These are phyloP conservation scores for Wickerhamiella brachini DNA, from an alignment of 805 yeast genomes.

Conservation along the genomic window DNA sequence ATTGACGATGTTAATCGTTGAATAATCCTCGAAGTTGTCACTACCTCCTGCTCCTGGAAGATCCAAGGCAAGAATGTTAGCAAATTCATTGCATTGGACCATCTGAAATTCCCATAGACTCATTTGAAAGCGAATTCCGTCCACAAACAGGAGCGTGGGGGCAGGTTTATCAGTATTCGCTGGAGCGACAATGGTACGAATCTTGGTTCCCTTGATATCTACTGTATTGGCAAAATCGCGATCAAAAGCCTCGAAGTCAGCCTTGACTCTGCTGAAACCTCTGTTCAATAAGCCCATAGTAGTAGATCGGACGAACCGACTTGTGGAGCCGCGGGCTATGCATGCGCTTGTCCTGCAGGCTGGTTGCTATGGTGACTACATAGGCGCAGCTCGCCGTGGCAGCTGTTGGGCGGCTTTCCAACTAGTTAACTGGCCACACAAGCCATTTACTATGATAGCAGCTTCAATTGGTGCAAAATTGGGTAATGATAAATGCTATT, in stretches of 20 bases:
- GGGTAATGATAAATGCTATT: neutral
- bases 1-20: neutral
- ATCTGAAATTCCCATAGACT: neutral
- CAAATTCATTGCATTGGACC: neutral
- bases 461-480: too few species aligned
- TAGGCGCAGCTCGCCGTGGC: too few species aligned
- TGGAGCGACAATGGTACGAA: neutral
- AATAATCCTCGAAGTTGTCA: neutral
- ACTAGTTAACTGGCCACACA: too few species aligned
- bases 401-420: too few species aligned
- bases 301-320: too few species aligned
- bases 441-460: too few species aligned
- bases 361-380: too few species aligned
- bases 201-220: neutral
- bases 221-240: neutral
- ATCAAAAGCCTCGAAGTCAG: too few species aligned
- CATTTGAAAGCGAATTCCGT: neutral
- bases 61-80: neutral
- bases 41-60: neutral
- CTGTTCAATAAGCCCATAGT: too few species aligned
- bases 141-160: neutral
- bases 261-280: too few species aligned
- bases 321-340: too few species aligned
- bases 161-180: neutral
- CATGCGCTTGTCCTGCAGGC: too few species aligned